These are phyloP conservation scores for Pholiota molesta DNA, from an alignment of 768 basidiomycete genomes.

Conservation along the genomic window DNA sequence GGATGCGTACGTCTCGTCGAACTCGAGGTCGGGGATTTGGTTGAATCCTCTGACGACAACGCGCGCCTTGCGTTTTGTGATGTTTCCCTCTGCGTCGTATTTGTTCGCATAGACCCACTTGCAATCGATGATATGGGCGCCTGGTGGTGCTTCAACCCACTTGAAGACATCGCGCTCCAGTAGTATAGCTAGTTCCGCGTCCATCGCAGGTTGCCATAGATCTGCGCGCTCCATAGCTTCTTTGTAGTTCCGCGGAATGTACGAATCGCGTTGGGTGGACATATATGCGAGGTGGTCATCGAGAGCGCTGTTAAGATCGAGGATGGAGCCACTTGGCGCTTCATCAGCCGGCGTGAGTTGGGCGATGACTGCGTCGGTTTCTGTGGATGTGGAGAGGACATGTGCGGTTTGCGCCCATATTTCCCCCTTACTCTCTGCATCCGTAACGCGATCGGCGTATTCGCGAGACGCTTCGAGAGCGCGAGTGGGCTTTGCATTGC, in stretches of 20 bases:
- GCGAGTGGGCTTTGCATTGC: neutral
- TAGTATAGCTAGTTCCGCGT: slow-evolving; percentile 22
- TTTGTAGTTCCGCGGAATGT: slow-evolving; percentile 4
- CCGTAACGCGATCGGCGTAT: neutral
- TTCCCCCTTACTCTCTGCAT: neutral
- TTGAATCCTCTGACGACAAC: slow-evolving; percentile 29
- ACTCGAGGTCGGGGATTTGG: slow-evolving; percentile 6
- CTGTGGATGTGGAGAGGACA: neutral
- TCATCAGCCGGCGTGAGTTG: too few species aligned
- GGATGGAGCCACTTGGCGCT: neutral
- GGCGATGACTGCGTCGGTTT: too few species aligned
- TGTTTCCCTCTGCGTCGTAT: slow-evolving; percentile 1
- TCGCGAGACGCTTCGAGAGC: neutral
- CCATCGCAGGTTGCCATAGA: slow-evolving; percentile 18
- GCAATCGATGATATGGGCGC: too few species aligned
- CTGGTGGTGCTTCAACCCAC: neutral
- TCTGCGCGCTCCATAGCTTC: slow-evolving; percentile 20
- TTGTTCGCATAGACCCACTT: neutral
- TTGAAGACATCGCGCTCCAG: neutral
- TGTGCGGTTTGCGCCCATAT: neutral
- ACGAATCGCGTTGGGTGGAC: too few species aligned
- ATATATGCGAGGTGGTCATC: neutral
- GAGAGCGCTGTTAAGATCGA: neutral
- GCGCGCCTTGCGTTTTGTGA: slow-evolving; percentile 31
- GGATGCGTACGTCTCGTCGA: slow-evolving; percentile 22